phyloP scores from a whole-genome alignment of 225 moss, liverwort and hornwort species.

The Marchantia polymorpha region DNA sequence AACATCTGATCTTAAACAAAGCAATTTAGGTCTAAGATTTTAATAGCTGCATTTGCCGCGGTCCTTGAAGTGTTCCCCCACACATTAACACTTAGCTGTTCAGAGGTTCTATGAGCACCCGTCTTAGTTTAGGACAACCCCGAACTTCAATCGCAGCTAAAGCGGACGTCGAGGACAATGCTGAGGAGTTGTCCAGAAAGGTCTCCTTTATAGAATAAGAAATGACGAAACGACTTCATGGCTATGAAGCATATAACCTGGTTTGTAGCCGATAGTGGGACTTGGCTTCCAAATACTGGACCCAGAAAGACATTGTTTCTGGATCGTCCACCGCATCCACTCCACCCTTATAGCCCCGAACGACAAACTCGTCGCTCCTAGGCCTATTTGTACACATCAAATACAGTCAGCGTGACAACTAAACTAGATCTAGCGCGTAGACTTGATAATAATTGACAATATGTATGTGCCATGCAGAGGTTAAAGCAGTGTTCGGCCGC shows the following conservation, averaged over 20 bases:
- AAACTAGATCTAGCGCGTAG: neutral
- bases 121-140: neutral
- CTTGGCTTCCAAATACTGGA: slow-evolving; percentile 53
- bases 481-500: neutral
- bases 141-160: neutral
- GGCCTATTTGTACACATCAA: slow-evolving; percentile 44
- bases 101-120: neutral
- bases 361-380: slow-evolving; percentile 90
- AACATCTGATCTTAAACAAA: neutral
- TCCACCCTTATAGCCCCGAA: slow-evolving; percentile 77
- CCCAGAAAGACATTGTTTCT: slow-evolving; percentile 67
- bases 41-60: neutral
- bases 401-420: neutral
- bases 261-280: slow-evolving; percentile 34
- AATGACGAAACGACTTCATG: neutral
- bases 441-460: neutral
- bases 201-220: neutral
- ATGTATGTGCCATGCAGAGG: too few relatives aligned
- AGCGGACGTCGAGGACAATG: neutral
- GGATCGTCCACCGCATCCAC: slow-evolving; percentile 73
- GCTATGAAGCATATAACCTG: slow-evolving; percentile 10
- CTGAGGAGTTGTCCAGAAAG: neutral
- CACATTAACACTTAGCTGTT: neutral
- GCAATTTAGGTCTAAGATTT: too few relatives aligned
- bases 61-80: neutral